Evolutionary conservation across 768 basidiomycete genomes (phyloP), one percentile per base, ranked within the genome.

Genomic region (Macrolepiota albuminosa): DNA sequence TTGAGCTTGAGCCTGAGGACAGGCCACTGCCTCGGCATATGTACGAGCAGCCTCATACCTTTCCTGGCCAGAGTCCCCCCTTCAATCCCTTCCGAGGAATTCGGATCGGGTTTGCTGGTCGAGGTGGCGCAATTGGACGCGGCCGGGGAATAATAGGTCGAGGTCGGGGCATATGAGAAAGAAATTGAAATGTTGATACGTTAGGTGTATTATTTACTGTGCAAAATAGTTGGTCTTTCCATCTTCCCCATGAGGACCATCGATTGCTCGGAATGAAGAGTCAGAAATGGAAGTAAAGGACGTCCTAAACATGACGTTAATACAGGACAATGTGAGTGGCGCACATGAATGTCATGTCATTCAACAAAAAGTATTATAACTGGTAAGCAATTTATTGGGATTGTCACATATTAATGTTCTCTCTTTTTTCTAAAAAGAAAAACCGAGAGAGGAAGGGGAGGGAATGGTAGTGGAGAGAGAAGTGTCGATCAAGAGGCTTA

Each of bases 31-130:
- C 60, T 16, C 52, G 31, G 18, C 51, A 47, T 34, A 61, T 48
- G 54, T 67, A 52, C 63, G 57, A 56, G 21, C 60, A 59, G 4
- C 59, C 56, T 26, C 54, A 57, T 33, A 10, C 24, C 13, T 33
- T 73, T 63, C 75, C 75, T 54, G 76, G 76, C 34, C 73, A 70
- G 47, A 69, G 65, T 21, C 75, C 73, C 2, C 66, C 59, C 16
- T 60, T 69, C 9, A 54, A 65, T 31, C 65, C 68, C 11, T 52
- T 57, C 6, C 57, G 56, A 33, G 63, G 75, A 21, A 81, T 86
- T 67, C 77, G 87, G 39, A 68, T 88, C 60, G 87, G 87, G 5
- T 82, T 79, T 65, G 81, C 87, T 47, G 86, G 85, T 26, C 73
- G 85, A 58, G 83, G 84, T 54, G 60, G 70, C 43, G 54, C 63